Conservation (phyloP, 2,329 filamentous ascomycete species). For the Colletotrichum phormii region DNA sequence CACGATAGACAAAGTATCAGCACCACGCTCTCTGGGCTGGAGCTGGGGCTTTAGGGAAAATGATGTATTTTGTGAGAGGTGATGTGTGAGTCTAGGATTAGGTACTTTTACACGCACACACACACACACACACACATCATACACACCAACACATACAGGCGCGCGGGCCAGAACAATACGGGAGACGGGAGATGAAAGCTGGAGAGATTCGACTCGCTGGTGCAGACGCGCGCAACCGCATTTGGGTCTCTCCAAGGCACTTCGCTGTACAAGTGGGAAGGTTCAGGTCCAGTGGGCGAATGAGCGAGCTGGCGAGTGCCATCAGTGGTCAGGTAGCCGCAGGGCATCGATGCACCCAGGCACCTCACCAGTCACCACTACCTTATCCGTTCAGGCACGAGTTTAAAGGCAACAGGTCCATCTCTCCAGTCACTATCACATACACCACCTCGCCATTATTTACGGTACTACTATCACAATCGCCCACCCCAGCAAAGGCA, state of each 20-base stretch:
- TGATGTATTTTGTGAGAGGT: not conserved
- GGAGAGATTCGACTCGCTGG: not conserved
- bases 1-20: no score
- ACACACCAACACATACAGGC: not conserved
- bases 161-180: not conserved
- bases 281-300: not conserved
- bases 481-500: not conserved
- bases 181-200: not conserved
- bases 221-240: not conserved
- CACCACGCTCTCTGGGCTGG: not conserved
- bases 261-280: not conserved
- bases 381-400: not conserved
- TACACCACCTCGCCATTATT: not conserved
- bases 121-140: not conserved
- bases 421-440: not conserved
- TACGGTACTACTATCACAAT: not conserved
- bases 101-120: not conserved
- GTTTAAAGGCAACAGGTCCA: not conserved
- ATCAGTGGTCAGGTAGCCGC: conserved; percentile 16
- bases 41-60: not conserved
- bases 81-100: not conserved
- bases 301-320: not conserved
- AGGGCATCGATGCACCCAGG: conserved; percentile 1
- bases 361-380: not conserved
- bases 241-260: not conserved